Percentiles rank a stretch among this genome's conserved stretches.
Evolutionary conservation across 1,139 yeast genomes (phyloP).

Genomic region (Hemisphaericaspora xylofermentans): DNA sequence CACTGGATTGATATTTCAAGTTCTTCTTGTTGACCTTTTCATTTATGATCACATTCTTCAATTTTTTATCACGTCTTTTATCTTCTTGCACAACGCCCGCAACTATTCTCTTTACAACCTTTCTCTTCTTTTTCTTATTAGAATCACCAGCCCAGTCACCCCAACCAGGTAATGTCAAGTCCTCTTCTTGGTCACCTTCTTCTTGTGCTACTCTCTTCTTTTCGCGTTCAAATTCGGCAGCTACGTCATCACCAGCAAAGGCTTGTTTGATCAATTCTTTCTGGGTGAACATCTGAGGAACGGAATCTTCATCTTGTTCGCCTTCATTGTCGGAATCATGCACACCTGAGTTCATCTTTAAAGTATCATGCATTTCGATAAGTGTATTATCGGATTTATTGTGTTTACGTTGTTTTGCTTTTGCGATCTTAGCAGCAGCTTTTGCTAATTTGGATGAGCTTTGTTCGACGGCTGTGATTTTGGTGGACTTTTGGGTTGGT

Average conservation of each 20-base stretch:
- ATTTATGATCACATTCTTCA: conserved; percentile 82
- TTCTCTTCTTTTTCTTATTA: conserved; percentile 59
- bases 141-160: conserved; percentile 77
- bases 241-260: conserved; percentile 95
- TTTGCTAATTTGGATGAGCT: conserved; percentile 57
- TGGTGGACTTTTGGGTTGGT: conserved; percentile 47
- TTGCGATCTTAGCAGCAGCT: conserved; percentile 50
- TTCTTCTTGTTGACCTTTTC: conserved; percentile 84
- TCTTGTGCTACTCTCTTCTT: conserved; percentile 66
- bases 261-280: conserved; percentile 84
- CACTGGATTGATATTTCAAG: conserved; percentile 76
- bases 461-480: conserved; percentile 55
- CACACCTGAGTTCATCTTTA: conserved; percentile 27
- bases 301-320: conserved; percentile 37
- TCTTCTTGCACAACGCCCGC: conserved; percentile 72
- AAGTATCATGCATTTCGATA: conserved; percentile 50
- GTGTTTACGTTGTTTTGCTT: conserved; percentile 46
- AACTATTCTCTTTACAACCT: conserved; percentile 57
- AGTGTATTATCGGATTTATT: conserved; percentile 33
- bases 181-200: conserved; percentile 87
- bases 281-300: conserved; percentile 62
- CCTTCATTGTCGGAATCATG: conserved; percentile 32
- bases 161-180: conserved; percentile 93
- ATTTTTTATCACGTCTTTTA: conserved; percentile 73
- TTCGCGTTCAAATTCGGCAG: conserved; percentile 72